Evolutionary conservation across 2,329 filamentous ascomycete genomes (phyloP).

Genomic region (Verticillium klebahnii): DNA sequence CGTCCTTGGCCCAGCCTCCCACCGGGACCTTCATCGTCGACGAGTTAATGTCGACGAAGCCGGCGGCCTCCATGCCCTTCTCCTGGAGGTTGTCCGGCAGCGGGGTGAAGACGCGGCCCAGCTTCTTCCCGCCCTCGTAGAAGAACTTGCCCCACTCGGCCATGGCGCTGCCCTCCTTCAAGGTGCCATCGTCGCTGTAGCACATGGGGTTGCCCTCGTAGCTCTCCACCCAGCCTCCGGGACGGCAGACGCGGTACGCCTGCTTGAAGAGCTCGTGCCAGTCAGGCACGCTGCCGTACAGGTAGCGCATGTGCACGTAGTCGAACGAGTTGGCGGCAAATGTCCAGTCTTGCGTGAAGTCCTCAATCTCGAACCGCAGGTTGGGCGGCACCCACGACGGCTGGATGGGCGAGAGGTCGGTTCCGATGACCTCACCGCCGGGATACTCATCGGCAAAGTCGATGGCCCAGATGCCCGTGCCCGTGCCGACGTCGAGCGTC

Average conservation of each 20-base stretch:
- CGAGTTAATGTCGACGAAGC: conserved; percentile 18
- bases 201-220: conserved; percentile 30
- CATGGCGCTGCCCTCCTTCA: conserved; percentile 22
- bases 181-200: conserved; percentile 22
- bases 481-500: conserved; percentile 47
- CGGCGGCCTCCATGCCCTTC: conserved; percentile 22
- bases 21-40: conserved; percentile 22
- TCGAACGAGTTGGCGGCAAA: conserved; percentile 45
- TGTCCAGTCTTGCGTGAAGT: conserved; percentile 49
- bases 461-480: conserved; percentile 55
- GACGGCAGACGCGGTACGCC: conserved; percentile 41
- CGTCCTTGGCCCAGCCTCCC: conserved; percentile 35
- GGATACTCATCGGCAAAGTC: conserved; percentile 41
- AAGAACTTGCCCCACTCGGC: conserved; percentile 30
- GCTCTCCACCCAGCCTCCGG: conserved; percentile 38
- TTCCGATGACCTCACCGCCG: conserved; percentile 41
- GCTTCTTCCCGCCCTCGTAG: conserved; percentile 24
- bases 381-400: conserved; percentile 54
- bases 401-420: conserved; percentile 55
- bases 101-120: conserved; percentile 24
- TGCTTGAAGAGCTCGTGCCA: conserved; percentile 46
- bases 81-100: conserved; percentile 24
- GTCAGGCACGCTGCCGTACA: conserved; percentile 48
- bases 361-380: conserved; percentile 52
- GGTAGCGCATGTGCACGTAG: conserved; percentile 52